Conservation (phyloP, 257 asterid genomes). For the Buddleja alternifolia region DNA sequence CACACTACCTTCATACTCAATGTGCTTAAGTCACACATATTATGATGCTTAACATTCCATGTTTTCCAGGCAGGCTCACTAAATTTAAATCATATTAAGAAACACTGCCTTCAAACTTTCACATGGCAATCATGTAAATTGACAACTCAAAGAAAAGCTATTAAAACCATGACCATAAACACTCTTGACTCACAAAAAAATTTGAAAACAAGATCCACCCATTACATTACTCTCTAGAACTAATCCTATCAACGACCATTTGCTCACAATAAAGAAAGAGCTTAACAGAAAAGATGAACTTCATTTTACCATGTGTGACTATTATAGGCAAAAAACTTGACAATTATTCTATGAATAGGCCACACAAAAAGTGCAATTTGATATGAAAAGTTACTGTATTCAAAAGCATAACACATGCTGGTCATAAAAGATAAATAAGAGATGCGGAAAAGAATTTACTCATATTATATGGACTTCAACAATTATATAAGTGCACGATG, state of each 20-base stretch:
- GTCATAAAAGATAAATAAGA: not conserved
- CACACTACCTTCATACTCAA: too few relatives aligned
- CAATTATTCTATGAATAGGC: too few relatives aligned
- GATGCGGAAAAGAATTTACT: not conserved
- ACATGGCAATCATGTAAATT: not conserved
- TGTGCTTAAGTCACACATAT: too few relatives aligned
- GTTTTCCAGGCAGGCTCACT: not conserved
- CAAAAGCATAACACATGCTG: conserved; percentile 12
- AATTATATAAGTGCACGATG: not conserved
- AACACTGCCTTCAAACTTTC: too few relatives aligned
- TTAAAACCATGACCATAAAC: not conserved
- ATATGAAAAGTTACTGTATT: not conserved
- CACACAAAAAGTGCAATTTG: not conserved
- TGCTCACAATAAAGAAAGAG: too few relatives aligned
- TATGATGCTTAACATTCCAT: too few relatives aligned
- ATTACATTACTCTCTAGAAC: not conserved
- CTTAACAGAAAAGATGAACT: too few relatives aligned
- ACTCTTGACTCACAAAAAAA: too few relatives aligned
- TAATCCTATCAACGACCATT: too few relatives aligned
- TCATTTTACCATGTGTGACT: too few relatives aligned
- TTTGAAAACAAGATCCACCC: not conserved
- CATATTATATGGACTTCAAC: conserved; percentile 10
- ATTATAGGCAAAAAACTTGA: too few relatives aligned
- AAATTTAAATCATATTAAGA: not conserved
- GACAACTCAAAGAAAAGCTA: not conserved